Conservation (phyloP, 2,329 filamentous ascomycete species). For the Corniculantispora saksenae region DNA sequence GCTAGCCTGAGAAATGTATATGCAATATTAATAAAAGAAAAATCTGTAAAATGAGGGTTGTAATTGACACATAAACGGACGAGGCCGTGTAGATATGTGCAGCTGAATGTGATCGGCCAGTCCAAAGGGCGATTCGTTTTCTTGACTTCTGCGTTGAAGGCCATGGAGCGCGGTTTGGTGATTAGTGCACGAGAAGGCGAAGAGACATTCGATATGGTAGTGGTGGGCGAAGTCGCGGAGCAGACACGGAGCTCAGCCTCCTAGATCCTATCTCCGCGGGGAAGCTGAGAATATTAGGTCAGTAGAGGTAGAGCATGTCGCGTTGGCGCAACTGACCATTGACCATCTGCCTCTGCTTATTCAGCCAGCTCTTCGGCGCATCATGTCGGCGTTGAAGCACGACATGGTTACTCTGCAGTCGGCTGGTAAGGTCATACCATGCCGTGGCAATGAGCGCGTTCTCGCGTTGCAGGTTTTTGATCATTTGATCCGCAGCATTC, state of each 20-base stretch:
- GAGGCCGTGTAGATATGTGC: background rate
- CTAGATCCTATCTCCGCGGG: conserved; percentile 47
- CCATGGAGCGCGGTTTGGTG: background rate
- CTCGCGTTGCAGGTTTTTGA: conserved; percentile 74
- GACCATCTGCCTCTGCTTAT: conserved; percentile 75
- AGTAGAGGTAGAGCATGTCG: conserved; percentile 47
- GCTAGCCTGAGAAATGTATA: background rate
- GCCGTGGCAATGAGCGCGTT: conserved; percentile 78
- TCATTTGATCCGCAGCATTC: conserved; percentile 54
- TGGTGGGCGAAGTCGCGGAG: background rate
- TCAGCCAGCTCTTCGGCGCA: conserved; percentile 78
- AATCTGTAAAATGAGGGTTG: background rate
- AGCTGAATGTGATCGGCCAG: background rate
- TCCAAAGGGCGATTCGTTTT: background rate
- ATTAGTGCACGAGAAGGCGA: background rate
- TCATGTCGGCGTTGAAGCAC: conserved; percentile 74
- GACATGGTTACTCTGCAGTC: conserved; percentile 81
- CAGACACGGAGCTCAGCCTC: conserved; percentile 30
- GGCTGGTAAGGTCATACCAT: conserved; percentile 79
- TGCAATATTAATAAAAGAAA: background rate
- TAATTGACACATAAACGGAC: background rate
- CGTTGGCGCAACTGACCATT: conserved; percentile 54
- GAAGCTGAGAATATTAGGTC: conserved; percentile 44
- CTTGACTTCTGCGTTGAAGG: background rate
- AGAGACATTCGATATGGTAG: background rate